Evolutionary conservation across 352 stramenopile genomes (phyloP), one percentile per base, ranked within the genome.

Genomic region (Phytophthora syringae): DNA sequence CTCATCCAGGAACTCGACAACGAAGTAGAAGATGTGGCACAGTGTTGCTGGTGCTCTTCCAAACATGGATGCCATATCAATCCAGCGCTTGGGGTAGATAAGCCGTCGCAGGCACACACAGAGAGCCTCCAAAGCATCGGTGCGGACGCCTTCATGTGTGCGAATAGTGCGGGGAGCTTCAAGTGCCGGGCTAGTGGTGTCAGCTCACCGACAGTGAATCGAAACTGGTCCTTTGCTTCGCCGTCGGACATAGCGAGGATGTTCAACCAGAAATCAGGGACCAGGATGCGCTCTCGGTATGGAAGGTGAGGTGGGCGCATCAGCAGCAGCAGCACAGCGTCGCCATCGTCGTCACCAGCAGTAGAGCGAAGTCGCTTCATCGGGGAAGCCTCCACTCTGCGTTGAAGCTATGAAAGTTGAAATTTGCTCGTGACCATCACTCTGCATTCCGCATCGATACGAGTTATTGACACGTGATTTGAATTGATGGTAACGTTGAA

Each of bases 51-150:
- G 56, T 20, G 56, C 56, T 39, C 25, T n/a, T 10, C 47, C 55
- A 24, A 64, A 64, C 36, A 64, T 64, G 27, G 11, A 24, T 0
- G 56, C 56, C 47, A 64, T 52, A n/a, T 64, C 37, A 49, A 64
- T 57, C 47, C 56, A 64, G n/a, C 56, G 45, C 47, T 50, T 16
- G 0, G 47, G 37, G 22, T 27, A 64, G 16, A 30, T 9, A 16
- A 64, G 7, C 1, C 55, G 34, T 32, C 44, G 34, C 2, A 52
- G 20, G 28, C 54, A 54, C 1, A 62, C 47, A 18, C 10, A 10
- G 9, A 62, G 20, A 0, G 32, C 43, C 15, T 62, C 54, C 13
- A 62, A 9, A 10, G 43, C 20, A 16, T 32, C 47, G 4, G 32
- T 16, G 1, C 55, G 44, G 16, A 55, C 44, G 3, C 36, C 55